Evolutionary conservation across 2,329 filamentous ascomycete species (phyloP).

Genomic region (Knufia petricola): DNA sequence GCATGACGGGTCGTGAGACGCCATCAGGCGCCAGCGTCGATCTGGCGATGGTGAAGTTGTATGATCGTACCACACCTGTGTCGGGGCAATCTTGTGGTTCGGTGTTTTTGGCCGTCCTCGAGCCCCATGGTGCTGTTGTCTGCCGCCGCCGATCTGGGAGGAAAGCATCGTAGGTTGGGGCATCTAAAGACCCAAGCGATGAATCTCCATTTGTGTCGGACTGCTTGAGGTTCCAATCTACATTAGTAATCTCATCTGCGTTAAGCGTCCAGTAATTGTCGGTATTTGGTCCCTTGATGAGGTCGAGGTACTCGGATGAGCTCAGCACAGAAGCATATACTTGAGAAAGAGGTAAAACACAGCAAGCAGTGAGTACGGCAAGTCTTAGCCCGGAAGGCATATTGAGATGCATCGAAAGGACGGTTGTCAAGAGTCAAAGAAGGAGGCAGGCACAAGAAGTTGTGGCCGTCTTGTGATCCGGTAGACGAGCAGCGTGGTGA

Average conservation of each 20-base stretch:
- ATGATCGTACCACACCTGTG: conserved; percentile 24
- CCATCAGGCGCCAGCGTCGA: conserved; percentile 26
- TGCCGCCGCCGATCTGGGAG: conserved; percentile 8
- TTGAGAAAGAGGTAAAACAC: neutral
- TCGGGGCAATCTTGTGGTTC: conserved; percentile 13
- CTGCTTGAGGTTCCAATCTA: conserved; percentile 10
- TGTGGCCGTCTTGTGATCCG: neutral
- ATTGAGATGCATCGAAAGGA: conserved; percentile 1
- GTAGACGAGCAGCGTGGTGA: neutral
- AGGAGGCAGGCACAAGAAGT: neutral
- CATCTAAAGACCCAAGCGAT: conserved; percentile 14
- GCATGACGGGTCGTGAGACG: conserved; percentile 21
- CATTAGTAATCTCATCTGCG: neutral
- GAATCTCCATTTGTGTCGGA: conserved; percentile 16
- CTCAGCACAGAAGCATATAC: conserved; percentile 5
- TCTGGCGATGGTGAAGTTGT: conserved; percentile 25
- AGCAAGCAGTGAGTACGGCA: neutral
- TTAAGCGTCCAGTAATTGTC: conserved; percentile 5
- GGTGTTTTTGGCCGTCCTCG: conserved; percentile 14
- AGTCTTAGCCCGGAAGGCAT: neutral
- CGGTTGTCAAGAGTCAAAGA: neutral
- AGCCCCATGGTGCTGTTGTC: conserved; percentile 11
- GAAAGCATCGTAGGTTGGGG: conserved; percentile 14
- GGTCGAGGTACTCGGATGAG: conserved; percentile 8
- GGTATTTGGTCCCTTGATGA: neutral